phyloP scores from a whole-genome alignment of 1,139 yeast species.

The Candida sanyaensis region DNA sequence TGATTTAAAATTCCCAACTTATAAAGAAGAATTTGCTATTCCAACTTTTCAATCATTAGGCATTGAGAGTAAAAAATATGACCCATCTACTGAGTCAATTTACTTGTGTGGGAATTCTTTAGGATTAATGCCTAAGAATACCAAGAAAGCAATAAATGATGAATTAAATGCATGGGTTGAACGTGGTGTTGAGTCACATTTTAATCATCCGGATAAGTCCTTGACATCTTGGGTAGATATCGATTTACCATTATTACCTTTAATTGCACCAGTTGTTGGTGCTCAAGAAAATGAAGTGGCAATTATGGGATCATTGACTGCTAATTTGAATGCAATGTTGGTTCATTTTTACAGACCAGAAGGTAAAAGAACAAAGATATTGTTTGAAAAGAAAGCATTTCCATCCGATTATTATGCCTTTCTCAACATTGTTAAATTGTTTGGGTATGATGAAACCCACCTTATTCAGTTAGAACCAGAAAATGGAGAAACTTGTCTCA shows the following conservation, averaged over 20 bases:
- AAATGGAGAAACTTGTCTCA: conserved; percentile 53
- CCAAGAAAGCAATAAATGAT: conserved; percentile 55
- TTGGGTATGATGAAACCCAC: conserved; percentile 59
- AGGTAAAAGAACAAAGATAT: conserved; percentile 61
- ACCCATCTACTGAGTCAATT: conserved; percentile 32
- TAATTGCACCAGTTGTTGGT: conserved; percentile 75
- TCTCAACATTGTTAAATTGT: conserved; percentile 66
- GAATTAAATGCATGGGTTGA: conserved; percentile 83
- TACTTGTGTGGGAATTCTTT: conserved; percentile 91
- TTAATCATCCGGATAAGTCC: conserved; percentile 56
- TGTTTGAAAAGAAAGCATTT: conserved; percentile 85
- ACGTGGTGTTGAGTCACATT: conserved; percentile 85
- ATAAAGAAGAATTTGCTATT: conserved; percentile 47
- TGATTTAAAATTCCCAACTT: conserved; percentile 40
- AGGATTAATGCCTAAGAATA: conserved; percentile 79
- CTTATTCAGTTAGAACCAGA: conserved; percentile 66
- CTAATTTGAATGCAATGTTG: conserved; percentile 74
- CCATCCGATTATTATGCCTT: conserved; percentile 93
- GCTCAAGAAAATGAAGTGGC: conserved; percentile 76
- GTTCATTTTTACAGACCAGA: conserved; percentile 74
- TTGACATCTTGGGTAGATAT: conserved; percentile 77
- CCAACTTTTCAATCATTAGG: conserved; percentile 65
- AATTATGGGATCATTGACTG: conserved; percentile 82
- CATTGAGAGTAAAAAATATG: conserved; percentile 22
- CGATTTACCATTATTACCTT: conserved; percentile 72